Percentiles rank a stretch among this genome's conserved stretches.
Evolutionary conservation across 2,329 filamentous ascomycete genomes (phyloP).

Genomic region (Cladosporium austrohemisphaericum): DNA sequence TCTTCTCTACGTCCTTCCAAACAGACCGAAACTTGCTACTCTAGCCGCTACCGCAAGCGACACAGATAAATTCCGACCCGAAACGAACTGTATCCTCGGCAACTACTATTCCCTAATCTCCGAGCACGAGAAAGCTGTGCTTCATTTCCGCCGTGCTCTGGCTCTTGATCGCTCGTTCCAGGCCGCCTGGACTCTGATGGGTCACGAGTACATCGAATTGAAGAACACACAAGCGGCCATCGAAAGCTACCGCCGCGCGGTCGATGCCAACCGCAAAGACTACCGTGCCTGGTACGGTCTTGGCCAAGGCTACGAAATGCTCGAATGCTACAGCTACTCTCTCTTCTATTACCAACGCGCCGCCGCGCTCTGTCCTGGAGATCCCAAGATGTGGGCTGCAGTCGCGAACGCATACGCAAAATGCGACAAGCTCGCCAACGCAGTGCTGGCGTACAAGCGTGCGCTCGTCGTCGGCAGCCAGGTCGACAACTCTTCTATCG

Average conservation of each 20-base stretch:
- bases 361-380: constrained; percentile 86
- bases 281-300: constrained; percentile 98
- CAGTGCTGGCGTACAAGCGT: constrained; percentile 91
- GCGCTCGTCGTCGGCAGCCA: constrained; percentile 84
- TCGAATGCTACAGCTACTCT: constrained; percentile 97
- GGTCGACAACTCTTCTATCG: constrained; percentile 59
- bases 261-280: constrained; percentile 92
- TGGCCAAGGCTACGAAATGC: constrained; percentile 92
- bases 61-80: constrained; percentile 92
- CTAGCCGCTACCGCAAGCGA: constrained; percentile 85
- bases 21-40: constrained; percentile 85
- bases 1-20: constrained; percentile 88
- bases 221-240: constrained; percentile 98
- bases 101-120: constrained; percentile 96
- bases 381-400: constrained; percentile 98
- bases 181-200: constrained; percentile 97
- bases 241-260: constrained; percentile 90
- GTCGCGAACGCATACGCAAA: constrained; percentile 89
- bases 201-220: constrained; percentile 96
- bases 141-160: constrained; percentile 91
- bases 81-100: constrained; percentile 93
- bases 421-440: constrained; percentile 81
- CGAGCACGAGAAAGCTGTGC: constrained; percentile 94
- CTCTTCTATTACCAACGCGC: constrained; percentile 98
- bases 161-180: constrained; percentile 87